Conservation (phyloP, 345 rosid genomes). For the Euphorbia lathyris region DNA sequence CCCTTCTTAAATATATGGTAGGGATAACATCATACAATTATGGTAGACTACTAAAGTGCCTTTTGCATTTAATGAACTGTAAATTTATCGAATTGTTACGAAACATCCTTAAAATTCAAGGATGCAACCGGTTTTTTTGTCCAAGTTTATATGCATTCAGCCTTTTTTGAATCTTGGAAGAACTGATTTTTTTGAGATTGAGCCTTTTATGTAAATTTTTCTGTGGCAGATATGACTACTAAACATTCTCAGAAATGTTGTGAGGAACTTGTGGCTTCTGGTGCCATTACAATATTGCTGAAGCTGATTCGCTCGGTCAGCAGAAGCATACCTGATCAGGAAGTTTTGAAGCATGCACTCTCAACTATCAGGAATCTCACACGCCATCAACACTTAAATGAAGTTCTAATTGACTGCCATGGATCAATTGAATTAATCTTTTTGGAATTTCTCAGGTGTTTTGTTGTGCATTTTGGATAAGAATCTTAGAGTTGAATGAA, state of each 20-base stretch:
- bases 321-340: slow-evolving; percentile 88
- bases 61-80: too few relatives aligned
- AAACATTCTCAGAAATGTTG: slow-evolving; percentile 77
- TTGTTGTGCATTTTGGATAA: background rate
- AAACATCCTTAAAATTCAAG: too few relatives aligned
- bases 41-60: too few relatives aligned
- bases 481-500: background rate
- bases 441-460: slow-evolving; percentile 70
- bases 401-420: slow-evolving; percentile 47
- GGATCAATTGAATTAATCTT: slow-evolving; percentile 61
- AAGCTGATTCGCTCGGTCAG: slow-evolving; percentile 64
- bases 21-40: too few relatives aligned
- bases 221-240: slow-evolving; percentile 60
- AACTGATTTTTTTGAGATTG: background rate
- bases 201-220: background rate
- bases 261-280: slow-evolving; percentile 81
- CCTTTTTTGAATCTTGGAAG: background rate
- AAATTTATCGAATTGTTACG: too few relatives aligned
- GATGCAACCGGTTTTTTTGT: too few relatives aligned
- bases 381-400: slow-evolving; percentile 57
- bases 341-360: slow-evolving; percentile 75
- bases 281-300: slow-evolving; percentile 64
- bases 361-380: slow-evolving; percentile 74
- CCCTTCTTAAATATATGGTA: too few relatives aligned
- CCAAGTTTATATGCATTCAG: too few relatives aligned